These are phyloP conservation scores for Trypanosoma melophagium DNA, from an alignment of 208 protist genomes.

Conservation along the genomic window DNA sequence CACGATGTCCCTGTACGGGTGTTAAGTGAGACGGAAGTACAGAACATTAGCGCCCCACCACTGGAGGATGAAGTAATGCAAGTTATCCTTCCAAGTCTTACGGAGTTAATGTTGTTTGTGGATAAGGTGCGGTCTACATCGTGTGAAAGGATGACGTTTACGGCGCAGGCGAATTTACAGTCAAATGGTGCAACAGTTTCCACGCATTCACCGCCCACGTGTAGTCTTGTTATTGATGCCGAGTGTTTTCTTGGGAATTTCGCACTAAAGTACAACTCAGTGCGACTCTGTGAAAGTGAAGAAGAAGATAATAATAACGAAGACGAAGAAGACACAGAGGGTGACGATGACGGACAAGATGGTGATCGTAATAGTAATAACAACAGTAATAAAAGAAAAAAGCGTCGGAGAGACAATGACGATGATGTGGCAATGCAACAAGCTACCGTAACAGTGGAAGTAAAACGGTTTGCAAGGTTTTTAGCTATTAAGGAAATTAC, in stretches of 20 bases:
- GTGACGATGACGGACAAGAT: not conserved
- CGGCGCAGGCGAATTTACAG: constrained; percentile 7
- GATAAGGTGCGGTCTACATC: constrained; percentile 65
- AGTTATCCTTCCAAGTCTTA: constrained; percentile 56
- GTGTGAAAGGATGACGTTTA: constrained; percentile 68
- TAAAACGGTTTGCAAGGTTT: constrained; percentile 70
- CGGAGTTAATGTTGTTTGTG: constrained; percentile 73
- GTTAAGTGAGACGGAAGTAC: constrained; percentile 54
- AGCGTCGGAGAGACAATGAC: too few relatives aligned
- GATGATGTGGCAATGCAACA: constrained; percentile 1
- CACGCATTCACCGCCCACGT: not conserved
- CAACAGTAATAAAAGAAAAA: too few relatives aligned
- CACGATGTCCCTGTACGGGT: constrained; percentile 82
- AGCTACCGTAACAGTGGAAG: constrained; percentile 58
- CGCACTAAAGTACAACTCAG: constrained; percentile 62
- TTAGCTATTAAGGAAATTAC: constrained; percentile 62
- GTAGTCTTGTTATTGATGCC: constrained; percentile 48
- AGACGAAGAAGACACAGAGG: constrained; percentile 8
- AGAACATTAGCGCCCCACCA: constrained; percentile 45
- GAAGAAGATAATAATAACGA: constrained; percentile 6
- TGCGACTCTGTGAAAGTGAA: constrained; percentile 33
- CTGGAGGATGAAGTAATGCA: constrained; percentile 51
- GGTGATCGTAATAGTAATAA: not conserved
- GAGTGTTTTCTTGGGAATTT: constrained; percentile 64
- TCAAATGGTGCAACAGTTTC: not conserved